Evolutionary conservation across 768 basidiomycete genomes (phyloP), one percentile per base, ranked within the genome.

Genomic region (Cubamyces sp.): DNA sequence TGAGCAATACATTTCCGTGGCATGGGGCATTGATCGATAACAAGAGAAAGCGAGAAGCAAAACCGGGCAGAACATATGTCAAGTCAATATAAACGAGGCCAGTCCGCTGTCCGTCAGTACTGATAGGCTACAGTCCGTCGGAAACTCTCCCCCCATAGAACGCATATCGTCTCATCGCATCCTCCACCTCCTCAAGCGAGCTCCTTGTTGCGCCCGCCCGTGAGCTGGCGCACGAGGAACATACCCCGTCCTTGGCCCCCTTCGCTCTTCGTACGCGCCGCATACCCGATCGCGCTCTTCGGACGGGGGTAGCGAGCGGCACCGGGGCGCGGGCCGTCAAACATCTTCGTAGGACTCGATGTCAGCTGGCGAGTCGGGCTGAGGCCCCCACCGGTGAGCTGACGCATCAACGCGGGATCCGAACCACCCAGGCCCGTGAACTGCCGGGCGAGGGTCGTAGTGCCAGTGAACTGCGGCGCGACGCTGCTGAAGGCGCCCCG

Each of bases 221-320:
- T 93, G 79, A 93, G 79, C 72, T 93, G 91, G 68, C 85, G 79
- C 48, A 92, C 88, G 59, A 93, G 76, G 73, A 84, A 89, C 88
- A 92, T 84, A 9, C 83, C 87, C 49, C 87, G 77, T 14, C 87
- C 89, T 71, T 90, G 88, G 65, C 90, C 90, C 28, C 76, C 81
- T 26, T 66, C 65, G 49, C 65, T 68, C 65, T 66, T 68, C 34
- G 69, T 69, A 60, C 76, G 81, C 66, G 90, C 79, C 74, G 88
- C 84, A 40, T 40, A 64, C 15, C 89, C 90, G 58, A 88, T 84
- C 25, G 90, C 87, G 68, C 89, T 91, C 79, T 88, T 91, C 12
- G 92, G 91, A 57, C 92, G 77, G 9, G 89, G 84, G 51, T 73
- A 73, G 45, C 85, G 78, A 19, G 67, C 58, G 14, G 65, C 62